Conservation (phyloP, 805 yeast genomes). For the Wickerhamomyces bisporus region DNA sequence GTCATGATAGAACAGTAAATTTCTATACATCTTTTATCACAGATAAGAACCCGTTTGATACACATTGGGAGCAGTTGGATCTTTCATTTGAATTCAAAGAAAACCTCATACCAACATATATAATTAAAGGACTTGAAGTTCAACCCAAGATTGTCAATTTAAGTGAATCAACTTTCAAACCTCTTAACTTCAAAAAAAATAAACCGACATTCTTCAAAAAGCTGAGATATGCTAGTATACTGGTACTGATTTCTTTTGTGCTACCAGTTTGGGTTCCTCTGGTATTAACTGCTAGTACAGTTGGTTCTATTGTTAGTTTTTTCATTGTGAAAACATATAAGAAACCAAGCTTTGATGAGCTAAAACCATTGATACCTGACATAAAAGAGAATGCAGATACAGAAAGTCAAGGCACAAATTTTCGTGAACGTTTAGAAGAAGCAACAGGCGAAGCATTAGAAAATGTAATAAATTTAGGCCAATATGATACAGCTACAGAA, state of each 20-base stretch:
- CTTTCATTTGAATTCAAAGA: slow-evolving; percentile 44
- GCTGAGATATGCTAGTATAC: slow-evolving; percentile 21
- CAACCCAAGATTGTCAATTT: slow-evolving; percentile 52
- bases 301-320: slow-evolving; percentile 34
- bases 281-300: slow-evolving; percentile 30
- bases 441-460: slow-evolving; percentile 22
- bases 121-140: slow-evolving; percentile 32
- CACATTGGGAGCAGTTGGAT: slow-evolving; percentile 36
- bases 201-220: slow-evolving; percentile 13
- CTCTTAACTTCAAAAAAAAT: slow-evolving; percentile 1
- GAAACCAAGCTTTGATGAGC: slow-evolving; percentile 9
- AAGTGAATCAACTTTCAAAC: slow-evolving; percentile 23
- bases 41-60: slow-evolving; percentile 66
- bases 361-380: slow-evolving; percentile 5
- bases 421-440: slow-evolving; percentile 20
- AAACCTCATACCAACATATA: slow-evolving; percentile 27
- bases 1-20: slow-evolving; percentile 82
- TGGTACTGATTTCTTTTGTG: slow-evolving; percentile 17
- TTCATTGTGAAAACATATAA: slow-evolving; percentile 33
- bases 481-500: slow-evolving; percentile 17
- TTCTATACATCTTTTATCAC: slow-evolving; percentile 81
- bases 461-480: slow-evolving; percentile 18
- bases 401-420: slow-evolving; percentile 7
- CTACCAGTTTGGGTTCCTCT: slow-evolving; percentile 50
- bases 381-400: slow-evolving; percentile 1